Evolutionary conservation across 2,329 filamentous ascomycete species (phyloP), one percentile per base, ranked within the genome.

Genomic region (Aspergillus neoniger): DNA sequence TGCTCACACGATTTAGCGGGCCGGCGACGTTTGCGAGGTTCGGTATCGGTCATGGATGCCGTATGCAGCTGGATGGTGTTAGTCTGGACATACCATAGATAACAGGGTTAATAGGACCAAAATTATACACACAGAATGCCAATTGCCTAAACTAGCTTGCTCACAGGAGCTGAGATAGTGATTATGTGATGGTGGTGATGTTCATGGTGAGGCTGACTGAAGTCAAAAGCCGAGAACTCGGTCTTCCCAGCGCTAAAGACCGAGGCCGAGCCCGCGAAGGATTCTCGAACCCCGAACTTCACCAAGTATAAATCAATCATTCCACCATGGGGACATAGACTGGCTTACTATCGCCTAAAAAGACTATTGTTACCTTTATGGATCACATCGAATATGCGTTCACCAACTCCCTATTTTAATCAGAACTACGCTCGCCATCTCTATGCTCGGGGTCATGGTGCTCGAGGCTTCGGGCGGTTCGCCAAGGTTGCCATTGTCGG

Each of bases 1-100:
- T 68, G 69, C 51, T 69, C 66, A 58, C 70, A 73, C 1, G 70
- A 65, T 19, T 69, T 64, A 12, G 68, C 66, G 6, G 70, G 69
- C 4, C 70, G 70, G 14, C 69, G 65, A 55, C 70, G 70, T 55
- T 72, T 72, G 32, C 65, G 66, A n/a, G 64, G 61, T n/a, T 36
- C 47, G 23, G 30, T 8, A 5, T 57, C 52, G n/a, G 57, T n/a
- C 59, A 59, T 62, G 4, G 15, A 7, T 44, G 10, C 21, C 41
- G 41, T 44, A 44, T 23, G 19, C 41, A 23, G 19, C 19, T 12
- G 19, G 21, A 44, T 44, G 17, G 4, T 10, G 14, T 44, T 21
- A 44, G 21, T 44, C 19, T 14, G 5, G 5, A 44, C 17, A 44
- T 44, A 36, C 4, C 10, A 14, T 36, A 5, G 12, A 12, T 15